Evolutionary conservation across 768 basidiomycete species (phyloP), one percentile per base, ranked within the genome.

Genomic region (Boletus coccyginus): DNA sequence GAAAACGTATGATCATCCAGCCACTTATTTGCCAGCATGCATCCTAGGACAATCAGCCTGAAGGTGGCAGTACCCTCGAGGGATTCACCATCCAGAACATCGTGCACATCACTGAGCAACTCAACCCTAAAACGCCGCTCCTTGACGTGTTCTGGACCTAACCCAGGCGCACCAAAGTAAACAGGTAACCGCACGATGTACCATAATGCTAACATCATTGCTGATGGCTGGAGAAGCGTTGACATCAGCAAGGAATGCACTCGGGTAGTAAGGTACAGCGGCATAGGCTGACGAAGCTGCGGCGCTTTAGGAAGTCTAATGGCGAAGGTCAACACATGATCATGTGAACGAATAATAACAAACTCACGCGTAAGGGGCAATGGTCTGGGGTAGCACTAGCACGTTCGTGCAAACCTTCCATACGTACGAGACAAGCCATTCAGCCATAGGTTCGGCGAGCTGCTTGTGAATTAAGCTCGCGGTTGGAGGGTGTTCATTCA

Each of bases 21-120:
- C 90, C 90, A 92, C 73, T 92, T 92, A 70, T 92, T 92, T 19
- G 90, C 88, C 35, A 92, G 75, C 89, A 92, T 91, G 59, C 85
- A 90, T 19, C 90, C 90, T 24, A 92, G 77, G 24, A 92, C 80
- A 55, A 92, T 77, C 42, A 92, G 77, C 51, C 87, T 83, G 70
- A 91, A 92, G 12, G 87, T 83, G 1, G 84, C 85, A 56, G 77
- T 79, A 7, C 77, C 75, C 66, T 89, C 87, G 47, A 75, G 71
- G 4, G 74, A 72, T 45, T 83, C 81, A 2, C 63, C 61, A 40
- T 84, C 82, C 29, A 70, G 64, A n/a, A 70, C 55, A 19, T 75
- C 64, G 45, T 70, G 69, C 17, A 70, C 64, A 57, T 83, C 83
- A 55, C 82, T 82, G 16, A 91, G 71, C 16, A 92, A 73, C 42